phyloP scores from a whole-genome alignment of 164 flowering plant species.

The Sextonia rubra region DNA sequence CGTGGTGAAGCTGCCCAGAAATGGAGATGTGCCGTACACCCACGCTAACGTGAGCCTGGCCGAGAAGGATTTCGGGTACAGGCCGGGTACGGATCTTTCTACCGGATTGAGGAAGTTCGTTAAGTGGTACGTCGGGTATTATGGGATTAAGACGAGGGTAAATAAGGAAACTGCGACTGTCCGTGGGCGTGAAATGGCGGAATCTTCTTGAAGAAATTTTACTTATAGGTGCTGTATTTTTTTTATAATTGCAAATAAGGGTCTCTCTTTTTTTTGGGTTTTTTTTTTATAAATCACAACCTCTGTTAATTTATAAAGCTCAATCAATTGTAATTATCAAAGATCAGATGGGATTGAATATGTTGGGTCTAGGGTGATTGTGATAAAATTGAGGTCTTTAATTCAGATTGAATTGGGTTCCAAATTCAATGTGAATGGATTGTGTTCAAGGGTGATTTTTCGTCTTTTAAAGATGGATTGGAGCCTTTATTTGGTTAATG shows the following conservation, averaged over 20 bases:
- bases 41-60: slow-evolving; percentile 93
- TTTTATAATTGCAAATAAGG: too few species aligned
- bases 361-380: too few species aligned
- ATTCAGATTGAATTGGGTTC: too few species aligned
- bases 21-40: slow-evolving; percentile 92
- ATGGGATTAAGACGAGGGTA: slow-evolving; percentile 68
- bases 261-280: neutral
- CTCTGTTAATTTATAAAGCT: too few species aligned
- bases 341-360: neutral
- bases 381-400: too few species aligned
- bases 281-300: neutral
- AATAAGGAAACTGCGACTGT: slow-evolving; percentile 30
- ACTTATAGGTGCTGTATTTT: neutral
- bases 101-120: slow-evolving; percentile 83
- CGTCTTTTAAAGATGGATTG: too few species aligned
- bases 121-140: slow-evolving; percentile 90
- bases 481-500: too few species aligned
- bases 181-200: neutral
- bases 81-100: slow-evolving; percentile 77
- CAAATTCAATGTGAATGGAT: too few species aligned
- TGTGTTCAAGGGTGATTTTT: too few species aligned
- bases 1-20: slow-evolving; percentile 79
- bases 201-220: neutral
- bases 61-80: slow-evolving; percentile 70
- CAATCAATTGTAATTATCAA: neutral